Conservation (phyloP, 805 yeast species). For the Candida maris region DNA sequence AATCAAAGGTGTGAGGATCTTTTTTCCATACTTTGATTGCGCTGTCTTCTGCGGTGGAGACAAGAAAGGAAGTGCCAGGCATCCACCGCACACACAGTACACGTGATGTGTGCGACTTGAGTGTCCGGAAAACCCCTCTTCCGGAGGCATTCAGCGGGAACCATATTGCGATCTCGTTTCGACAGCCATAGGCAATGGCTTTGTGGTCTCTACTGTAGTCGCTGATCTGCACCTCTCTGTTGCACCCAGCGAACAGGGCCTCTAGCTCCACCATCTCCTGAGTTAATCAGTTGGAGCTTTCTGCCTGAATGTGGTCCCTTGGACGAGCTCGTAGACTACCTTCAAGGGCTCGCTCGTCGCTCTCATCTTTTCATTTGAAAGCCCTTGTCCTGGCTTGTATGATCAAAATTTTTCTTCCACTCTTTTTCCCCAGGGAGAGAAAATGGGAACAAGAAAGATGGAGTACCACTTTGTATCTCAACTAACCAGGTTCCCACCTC, state of each 20-base stretch:
- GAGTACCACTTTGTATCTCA: too few relatives aligned
- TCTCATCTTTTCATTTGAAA: too few relatives aligned
- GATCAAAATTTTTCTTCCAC: too few relatives aligned
- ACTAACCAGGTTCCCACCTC: too few relatives aligned
- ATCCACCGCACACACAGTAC: slow-evolving; percentile 67
- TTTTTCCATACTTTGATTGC: slow-evolving; percentile 57
- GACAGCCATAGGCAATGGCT: slow-evolving; percentile 70
- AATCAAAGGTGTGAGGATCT: slow-evolving; percentile 17
- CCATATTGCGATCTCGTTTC: slow-evolving; percentile 53
- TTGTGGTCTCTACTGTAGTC: slow-evolving; percentile 41
- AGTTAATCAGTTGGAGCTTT: too few relatives aligned
- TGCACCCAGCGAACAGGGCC: slow-evolving; percentile 71
- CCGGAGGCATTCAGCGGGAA: slow-evolving; percentile 16
- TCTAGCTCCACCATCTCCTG: slow-evolving; percentile 33
- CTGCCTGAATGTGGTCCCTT: too few relatives aligned
- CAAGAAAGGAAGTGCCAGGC: slow-evolving; percentile 40
- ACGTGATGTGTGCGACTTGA: slow-evolving; percentile 57
- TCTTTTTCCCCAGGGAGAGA: too few relatives aligned
- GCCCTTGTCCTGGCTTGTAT: too few relatives aligned
- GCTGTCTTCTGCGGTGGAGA: slow-evolving; percentile 69
- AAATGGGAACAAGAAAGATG: too few relatives aligned
- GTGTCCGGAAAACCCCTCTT: slow-evolving; percentile 49
- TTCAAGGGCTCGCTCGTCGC: too few relatives aligned
- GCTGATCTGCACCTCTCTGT: slow-evolving; percentile 57
- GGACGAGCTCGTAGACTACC: too few relatives aligned